Evolutionary conservation across 306 rosid genomes (phyloP).

Genomic region (Malus orientalis): DNA sequence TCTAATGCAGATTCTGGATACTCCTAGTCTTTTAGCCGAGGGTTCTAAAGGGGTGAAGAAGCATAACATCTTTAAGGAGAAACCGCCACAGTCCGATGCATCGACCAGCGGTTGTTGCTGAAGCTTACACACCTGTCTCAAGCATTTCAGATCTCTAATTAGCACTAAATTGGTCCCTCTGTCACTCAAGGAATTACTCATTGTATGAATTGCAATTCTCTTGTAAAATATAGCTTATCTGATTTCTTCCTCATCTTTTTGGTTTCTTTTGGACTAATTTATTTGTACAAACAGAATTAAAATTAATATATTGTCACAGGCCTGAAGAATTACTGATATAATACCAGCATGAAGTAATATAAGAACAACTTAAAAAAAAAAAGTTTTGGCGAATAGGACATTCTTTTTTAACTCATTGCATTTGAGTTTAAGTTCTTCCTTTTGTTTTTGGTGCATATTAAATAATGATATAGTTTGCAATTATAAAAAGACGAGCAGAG

Average conservation of each 20-base stretch:
- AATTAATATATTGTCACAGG: conserved; percentile 2
- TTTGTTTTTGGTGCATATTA: no score
- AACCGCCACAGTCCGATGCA: conserved; percentile 41
- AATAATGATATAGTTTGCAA: no score
- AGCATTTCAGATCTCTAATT: conserved; percentile 11
- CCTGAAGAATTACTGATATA: conserved; percentile 1
- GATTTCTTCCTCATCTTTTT: not conserved
- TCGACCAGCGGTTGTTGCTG: conserved; percentile 79
- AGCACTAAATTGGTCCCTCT: not conserved
- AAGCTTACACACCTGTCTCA: conserved; percentile 13
- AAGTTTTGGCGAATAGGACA: no score
- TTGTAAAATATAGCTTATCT: not conserved
- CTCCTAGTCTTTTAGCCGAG: conserved; percentile 86
- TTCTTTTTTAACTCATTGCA: no score
- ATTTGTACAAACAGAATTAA: conserved; percentile 3
- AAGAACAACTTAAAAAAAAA: no score
- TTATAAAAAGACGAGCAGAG: no score
- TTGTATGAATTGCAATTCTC: conserved; percentile 3
- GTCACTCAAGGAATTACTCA: not conserved
- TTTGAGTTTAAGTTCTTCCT: no score
- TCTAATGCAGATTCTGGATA: conserved; percentile 69
- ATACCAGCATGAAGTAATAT: not conserved
- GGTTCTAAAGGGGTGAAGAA: conserved; percentile 73
- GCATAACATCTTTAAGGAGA: conserved; percentile 85
- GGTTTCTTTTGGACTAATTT: not conserved